These are phyloP conservation scores for Auxenochlorella pyrenoidosa DNA, from an alignment of 139 green algal species.

Conservation along the genomic window DNA sequence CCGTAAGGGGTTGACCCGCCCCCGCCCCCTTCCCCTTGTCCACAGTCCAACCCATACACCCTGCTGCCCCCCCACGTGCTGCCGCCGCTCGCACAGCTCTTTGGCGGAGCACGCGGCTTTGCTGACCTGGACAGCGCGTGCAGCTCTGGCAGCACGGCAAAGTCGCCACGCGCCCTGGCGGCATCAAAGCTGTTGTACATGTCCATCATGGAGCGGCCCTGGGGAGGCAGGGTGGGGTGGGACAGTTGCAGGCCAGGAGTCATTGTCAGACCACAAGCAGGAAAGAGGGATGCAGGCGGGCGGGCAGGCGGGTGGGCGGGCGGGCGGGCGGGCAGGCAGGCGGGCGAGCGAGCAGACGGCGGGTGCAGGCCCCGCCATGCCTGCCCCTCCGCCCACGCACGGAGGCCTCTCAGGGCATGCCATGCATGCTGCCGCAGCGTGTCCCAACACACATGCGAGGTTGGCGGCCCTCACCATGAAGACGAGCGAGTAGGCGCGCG, in stretches of 20 bases:
- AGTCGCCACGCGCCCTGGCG: constrained; percentile 80
- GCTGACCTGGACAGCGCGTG: constrained; percentile 74
- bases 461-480: constrained; percentile 78
- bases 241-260: too few relatives aligned
- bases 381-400: too few relatives aligned
- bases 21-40: too few relatives aligned
- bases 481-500: constrained; percentile 85
- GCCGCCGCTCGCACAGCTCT: too few relatives aligned
- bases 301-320: not conserved
- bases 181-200: constrained; percentile 82
- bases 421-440: not conserved
- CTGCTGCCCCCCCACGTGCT: too few relatives aligned
- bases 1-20: too few relatives aligned
- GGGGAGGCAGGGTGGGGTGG: not conserved
- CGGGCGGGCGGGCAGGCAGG: not conserved
- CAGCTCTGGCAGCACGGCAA: constrained; percentile 87
- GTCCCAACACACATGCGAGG: not conserved
- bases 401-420: too few relatives aligned
- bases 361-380: too few relatives aligned
- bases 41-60: too few relatives aligned
- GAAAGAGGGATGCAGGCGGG: not conserved
- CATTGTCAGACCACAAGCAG: too few relatives aligned
- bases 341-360: too few relatives aligned
- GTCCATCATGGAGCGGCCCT: constrained; percentile 60
- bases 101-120: too few relatives aligned